Evolutionary conservation across 2,329 filamentous ascomycete species (phyloP).

Genomic region (Diaporthe citrichinensis): DNA sequence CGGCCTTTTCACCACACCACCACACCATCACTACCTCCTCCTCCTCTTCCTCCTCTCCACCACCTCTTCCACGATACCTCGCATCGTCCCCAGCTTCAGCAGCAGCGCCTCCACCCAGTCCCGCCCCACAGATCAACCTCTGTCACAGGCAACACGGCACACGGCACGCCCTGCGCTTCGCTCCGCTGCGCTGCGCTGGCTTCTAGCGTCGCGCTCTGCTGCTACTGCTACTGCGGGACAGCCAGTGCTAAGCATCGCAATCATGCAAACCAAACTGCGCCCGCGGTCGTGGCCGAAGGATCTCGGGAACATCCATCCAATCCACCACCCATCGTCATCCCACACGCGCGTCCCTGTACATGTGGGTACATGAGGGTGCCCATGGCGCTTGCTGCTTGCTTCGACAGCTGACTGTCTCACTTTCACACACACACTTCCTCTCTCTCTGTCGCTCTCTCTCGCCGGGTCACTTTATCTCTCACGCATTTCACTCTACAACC

Average conservation of each 20-base stretch:
- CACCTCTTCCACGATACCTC: neutral
- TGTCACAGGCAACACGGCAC: conserved; percentile 6
- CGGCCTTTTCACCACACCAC: conserved; percentile 15
- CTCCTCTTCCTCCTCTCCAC: neutral
- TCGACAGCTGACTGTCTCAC: conserved; percentile 32
- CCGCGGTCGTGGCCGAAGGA: conserved; percentile 29
- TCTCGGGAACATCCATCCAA: conserved; percentile 31
- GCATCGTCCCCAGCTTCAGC: conserved; percentile 12
- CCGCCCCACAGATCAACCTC: neutral
- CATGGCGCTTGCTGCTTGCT: conserved; percentile 12
- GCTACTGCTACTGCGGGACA: conserved; percentile 16
- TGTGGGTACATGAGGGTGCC: conserved; percentile 16
- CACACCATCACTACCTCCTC: neutral
- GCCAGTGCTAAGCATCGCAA: conserved; percentile 22
- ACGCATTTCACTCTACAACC: neutral
- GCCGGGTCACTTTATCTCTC: neutral
- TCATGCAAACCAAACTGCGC: conserved; percentile 15
- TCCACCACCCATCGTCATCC: conserved; percentile 21
- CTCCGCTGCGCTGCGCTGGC: neutral
- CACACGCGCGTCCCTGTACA: conserved; percentile 27
- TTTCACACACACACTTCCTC: neutral
- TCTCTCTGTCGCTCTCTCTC: too few species aligned
- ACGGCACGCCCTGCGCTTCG: neutral
- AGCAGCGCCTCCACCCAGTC: neutral
- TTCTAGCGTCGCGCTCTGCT: conserved; percentile 1